Evolutionary conservation across 2,329 filamentous ascomycete genomes (phyloP).

Genomic region (Xylariomycetidae sp.): DNA sequence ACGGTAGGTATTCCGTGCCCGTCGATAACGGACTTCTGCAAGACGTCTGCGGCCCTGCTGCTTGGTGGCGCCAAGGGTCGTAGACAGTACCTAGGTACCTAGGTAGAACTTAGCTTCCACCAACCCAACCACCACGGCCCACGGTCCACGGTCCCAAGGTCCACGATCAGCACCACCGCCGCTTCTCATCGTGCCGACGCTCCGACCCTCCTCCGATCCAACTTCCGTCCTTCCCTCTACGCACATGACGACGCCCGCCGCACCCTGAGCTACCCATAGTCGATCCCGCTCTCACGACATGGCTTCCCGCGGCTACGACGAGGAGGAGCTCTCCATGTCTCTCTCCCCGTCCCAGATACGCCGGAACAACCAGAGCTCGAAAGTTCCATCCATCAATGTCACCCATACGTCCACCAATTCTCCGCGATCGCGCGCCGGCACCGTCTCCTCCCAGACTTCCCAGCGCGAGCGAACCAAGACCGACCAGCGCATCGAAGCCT

Average conservation of each 20-base stretch:
- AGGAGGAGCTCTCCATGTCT: slow-evolving; percentile 78
- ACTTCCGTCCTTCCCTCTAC: neutral
- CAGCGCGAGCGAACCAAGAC: slow-evolving; percentile 49
- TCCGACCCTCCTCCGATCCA: too few species aligned
- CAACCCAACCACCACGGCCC: too few species aligned
- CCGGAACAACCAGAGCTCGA: slow-evolving; percentile 36
- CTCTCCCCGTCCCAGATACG: slow-evolving; percentile 60
- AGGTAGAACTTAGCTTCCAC: too few species aligned
- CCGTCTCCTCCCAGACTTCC: slow-evolving; percentile 14
- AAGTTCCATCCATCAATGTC: slow-evolving; percentile 32
- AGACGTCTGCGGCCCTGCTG: too few species aligned
- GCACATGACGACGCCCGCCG: slow-evolving; percentile 1
- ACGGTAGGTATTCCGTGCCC: too few species aligned
- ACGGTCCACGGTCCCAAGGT: too few species aligned
- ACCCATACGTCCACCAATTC: slow-evolving; percentile 22
- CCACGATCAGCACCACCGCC: too few species aligned
- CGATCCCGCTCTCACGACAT: slow-evolving; percentile 31
- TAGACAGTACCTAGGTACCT: too few species aligned
- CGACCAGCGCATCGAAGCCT: slow-evolving; percentile 84
- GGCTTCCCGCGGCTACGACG: slow-evolving; percentile 59
- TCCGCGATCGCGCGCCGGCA: slow-evolving; percentile 19
- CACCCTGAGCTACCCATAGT: slow-evolving; percentile 2
- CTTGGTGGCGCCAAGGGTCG: too few species aligned
- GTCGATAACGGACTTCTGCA: too few species aligned
- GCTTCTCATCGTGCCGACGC: too few species aligned